These are phyloP conservation scores for Coprinopsis sp. DNA, from an alignment of 768 basidiomycete genomes.

Conservation along the genomic window DNA sequence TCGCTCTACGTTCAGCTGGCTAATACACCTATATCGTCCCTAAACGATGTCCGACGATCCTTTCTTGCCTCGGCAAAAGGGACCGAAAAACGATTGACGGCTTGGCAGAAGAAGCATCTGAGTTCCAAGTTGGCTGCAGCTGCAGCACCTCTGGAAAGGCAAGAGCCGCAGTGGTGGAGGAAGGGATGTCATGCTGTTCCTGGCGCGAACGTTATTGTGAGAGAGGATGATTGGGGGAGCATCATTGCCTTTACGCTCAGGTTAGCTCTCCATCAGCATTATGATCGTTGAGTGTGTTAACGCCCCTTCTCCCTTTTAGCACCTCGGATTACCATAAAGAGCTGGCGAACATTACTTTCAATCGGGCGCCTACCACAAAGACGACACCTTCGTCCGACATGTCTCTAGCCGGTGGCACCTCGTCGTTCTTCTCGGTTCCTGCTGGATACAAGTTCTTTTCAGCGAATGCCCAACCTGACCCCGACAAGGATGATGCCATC, in stretches of 20 bases:
- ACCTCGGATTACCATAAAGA: constrained; percentile 56
- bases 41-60: constrained; percentile 61
- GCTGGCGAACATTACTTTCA: constrained; percentile 34
- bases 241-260: constrained; percentile 75
- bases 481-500: constrained; percentile 51
- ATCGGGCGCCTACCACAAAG: constrained; percentile 20
- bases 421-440: constrained; percentile 47
- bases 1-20: constrained; percentile 51
- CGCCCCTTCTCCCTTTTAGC: constrained; percentile 28
- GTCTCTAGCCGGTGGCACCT: constrained; percentile 23
- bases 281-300: constrained; percentile 3
- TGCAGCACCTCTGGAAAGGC: constrained; percentile 25
- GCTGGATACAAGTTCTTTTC: constrained; percentile 49
- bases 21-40: constrained; percentile 35
- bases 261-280: constrained; percentile 28
- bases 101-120: constrained; percentile 68
- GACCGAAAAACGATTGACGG: constrained; percentile 47
- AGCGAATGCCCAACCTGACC: constrained; percentile 43
- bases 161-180: constrained; percentile 67
- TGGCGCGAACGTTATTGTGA: constrained; percentile 59
- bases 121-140: constrained; percentile 17
- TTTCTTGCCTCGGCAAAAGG: constrained; percentile 52
- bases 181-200: constrained; percentile 58
- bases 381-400: constrained; percentile 19
- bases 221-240: constrained; percentile 73